Evolutionary conservation across 2,329 filamentous ascomycete species (phyloP), one percentile per base, ranked within the genome.

Genomic region (Sporothrix humicola): DNA sequence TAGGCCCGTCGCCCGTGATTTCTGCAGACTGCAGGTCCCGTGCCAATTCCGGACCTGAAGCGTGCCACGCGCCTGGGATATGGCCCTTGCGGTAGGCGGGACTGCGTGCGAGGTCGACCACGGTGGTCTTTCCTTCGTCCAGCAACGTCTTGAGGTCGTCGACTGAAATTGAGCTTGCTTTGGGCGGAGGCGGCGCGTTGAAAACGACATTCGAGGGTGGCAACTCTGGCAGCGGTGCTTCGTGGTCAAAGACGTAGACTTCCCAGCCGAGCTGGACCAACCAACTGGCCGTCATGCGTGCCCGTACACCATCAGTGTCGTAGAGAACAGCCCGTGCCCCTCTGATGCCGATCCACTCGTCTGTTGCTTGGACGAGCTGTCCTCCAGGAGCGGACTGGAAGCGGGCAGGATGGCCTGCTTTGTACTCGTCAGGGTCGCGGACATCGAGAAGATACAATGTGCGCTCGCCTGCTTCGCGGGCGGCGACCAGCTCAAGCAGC

Each of bases 281-380:
- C 72, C 72, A 73, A 0, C 48, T 42, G 13, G 72, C 72, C 0
- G 72, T 20, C 72, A 73, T 73, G 2, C 72, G 72, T 1, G 72
- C 66, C 1, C 72, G 68, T 20, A 73, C 72, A 12, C 72, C 72
- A 20, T 73, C 72, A 1, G 72, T 73, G 23, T 73, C 72, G n/a
- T 71, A 73, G 8, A 73, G 13, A 12, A 73, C 72, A 0, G 48
- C 65, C 1, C 68, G 72, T 9, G 72, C 72, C 0, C 72, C 72
- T 0, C 72, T 58, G 4, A 73, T 68, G 2, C 68, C 72, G 2
- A 71, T 52, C 72, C 72, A 73, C n/a, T 73, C 72, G 68, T 73
- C 72, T 0, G 72, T 73, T 0, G 72, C 68, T 31, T 73, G 72
- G 13, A 73, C 72, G 10, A 73, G 68, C 68, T 73, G 72, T 10